Evolutionary conservation across 768 basidiomycete species (phyloP), one percentile per base, ranked within the genome.

Genomic region (Pleurotus ostreatus): DNA sequence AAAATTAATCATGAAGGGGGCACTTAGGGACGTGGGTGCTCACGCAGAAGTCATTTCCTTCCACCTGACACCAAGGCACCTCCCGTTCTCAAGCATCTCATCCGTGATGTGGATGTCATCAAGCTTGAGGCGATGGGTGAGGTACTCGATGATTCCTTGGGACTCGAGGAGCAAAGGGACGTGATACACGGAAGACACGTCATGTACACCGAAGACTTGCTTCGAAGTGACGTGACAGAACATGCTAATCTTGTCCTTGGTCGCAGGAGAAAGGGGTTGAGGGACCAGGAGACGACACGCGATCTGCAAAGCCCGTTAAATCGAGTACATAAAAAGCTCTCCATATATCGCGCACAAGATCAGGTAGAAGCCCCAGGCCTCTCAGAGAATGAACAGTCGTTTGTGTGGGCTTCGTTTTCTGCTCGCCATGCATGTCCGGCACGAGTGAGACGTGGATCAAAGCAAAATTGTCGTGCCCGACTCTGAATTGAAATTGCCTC

Each of bases 401-500:
- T 70, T 99, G 96, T 0, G 96, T 99, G 1, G 96, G 96, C 68
- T 99, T 99, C 6, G 96, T 99, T 74, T 99, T 99, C 67, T 98
- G 96, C 70, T 99, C 96, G 55, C 96, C 96, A 54, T 97, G 94
- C 80, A 99, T 92, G 65, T 97, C 93, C 15, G 96, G 96, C n/a
- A 99, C 94, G 26, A 99, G 85, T 5, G 93, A 95, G 47, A 99
- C 96, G 62, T 98, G 95, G 58, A 98, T 87, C 55, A 98, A 84
- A 0, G 96, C 95, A 68, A 98, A 98, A 73, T 98, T 98, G 57
- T 94, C 92, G 67, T 89, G 83, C 15, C 96, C 95, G 18, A 98
- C 95, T 55, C 96, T 88, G 78, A 98, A 98, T 68, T 99, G 96
- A 80, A 99, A 99, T 70, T 99, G 96, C n/a, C 96, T 86, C 89